A percentile compares a stretch with the other conserved stretches of the same genome.
Evolutionary conservation across 352 stramenopile genomes (phyloP).

Genomic region (Bremia lactucae): DNA sequence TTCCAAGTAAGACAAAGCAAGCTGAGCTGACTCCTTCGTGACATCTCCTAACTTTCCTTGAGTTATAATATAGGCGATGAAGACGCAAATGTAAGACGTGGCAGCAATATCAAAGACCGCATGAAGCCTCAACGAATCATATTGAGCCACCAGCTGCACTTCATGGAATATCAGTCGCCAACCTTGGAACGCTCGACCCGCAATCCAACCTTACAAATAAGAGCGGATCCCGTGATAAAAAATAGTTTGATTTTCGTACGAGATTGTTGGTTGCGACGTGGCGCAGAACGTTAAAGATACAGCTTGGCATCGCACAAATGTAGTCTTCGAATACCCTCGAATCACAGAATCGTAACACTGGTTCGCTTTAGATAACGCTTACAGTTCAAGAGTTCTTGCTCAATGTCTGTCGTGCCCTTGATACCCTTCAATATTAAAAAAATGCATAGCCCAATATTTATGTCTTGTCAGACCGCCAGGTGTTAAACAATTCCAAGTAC

Average conservation of each 20-base stretch:
- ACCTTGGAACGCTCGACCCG: slow-evolving; percentile 46
- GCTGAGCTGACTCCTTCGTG: slow-evolving; percentile 84
- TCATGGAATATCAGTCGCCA: slow-evolving; percentile 81
- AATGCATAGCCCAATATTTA: no score
- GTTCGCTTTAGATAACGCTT: no score
- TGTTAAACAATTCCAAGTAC: no score
- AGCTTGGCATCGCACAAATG: slow-evolving; percentile 79
- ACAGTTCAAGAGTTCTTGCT: no score
- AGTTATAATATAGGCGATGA: slow-evolving; percentile 38
- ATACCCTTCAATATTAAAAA: no score
- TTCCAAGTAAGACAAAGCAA: slow-evolving; percentile 69
- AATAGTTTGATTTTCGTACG: slow-evolving; percentile 48
- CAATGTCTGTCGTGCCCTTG: no score
- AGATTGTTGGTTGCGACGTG: slow-evolving; percentile 69
- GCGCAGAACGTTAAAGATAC: slow-evolving; percentile 68
- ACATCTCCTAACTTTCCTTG: slow-evolving; percentile 76
- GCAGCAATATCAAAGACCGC: slow-evolving; percentile 21
- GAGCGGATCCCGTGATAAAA: slow-evolving; percentile 52
- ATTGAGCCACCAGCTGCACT: slow-evolving; percentile 69
- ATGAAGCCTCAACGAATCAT: slow-evolving; percentile 81
- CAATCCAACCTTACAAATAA: slow-evolving; percentile 71
- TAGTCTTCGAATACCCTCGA: slow-evolving; percentile 79
- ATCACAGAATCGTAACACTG: slow-evolving; percentile 85
- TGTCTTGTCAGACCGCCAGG: no score
- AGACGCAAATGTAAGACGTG: slow-evolving; percentile 10